phyloP scores from a whole-genome alignment of 768 basidiomycete species.

The Leccinum truebloodii region DNA sequence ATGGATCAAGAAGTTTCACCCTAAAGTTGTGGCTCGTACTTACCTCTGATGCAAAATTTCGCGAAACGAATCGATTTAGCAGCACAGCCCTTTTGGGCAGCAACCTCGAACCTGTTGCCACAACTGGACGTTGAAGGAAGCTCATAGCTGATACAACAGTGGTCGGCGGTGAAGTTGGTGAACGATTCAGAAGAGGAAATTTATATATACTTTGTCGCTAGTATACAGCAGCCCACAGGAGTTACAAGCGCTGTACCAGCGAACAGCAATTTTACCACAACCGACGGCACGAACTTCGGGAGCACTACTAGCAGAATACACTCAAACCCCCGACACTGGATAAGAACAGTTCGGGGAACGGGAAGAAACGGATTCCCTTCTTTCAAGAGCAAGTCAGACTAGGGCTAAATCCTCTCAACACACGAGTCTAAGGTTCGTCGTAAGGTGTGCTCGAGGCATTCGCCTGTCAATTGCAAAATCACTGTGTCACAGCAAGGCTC shows the following conservation, averaged over 20 bases:
- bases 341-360: too few relatives aligned
- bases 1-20: neutral
- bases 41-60: slow-evolving; percentile 20
- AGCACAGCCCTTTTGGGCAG: slow-evolving; percentile 7
- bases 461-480: neutral
- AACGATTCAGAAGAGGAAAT: neutral
- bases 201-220: slow-evolving; percentile 1
- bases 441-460: neutral
- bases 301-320: slow-evolving; percentile 12
- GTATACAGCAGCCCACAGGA: slow-evolving; percentile 11
- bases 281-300: neutral
- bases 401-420: slow-evolving; percentile 6
- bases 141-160: slow-evolving; percentile 15
- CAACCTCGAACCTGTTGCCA: slow-evolving; percentile 4
- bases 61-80: slow-evolving; percentile 24
- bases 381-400: neutral
- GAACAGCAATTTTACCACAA: slow-evolving; percentile 20
- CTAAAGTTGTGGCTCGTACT: slow-evolving; percentile 13
- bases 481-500: slow-evolving; percentile 10
- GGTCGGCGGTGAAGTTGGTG: slow-evolving; percentile 1
- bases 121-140: slow-evolving; percentile 10
- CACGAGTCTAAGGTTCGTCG: neutral
- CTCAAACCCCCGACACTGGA: slow-evolving; percentile 5
- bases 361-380: neutral
- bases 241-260: neutral